A percentile compares a stretch with the other conserved stretches of the same genome.
These are phyloP conservation scores for Ophidiomyces ophidiicola DNA, from an alignment of 2,329 filamentous ascomycete species.

Conservation along the genomic window DNA sequence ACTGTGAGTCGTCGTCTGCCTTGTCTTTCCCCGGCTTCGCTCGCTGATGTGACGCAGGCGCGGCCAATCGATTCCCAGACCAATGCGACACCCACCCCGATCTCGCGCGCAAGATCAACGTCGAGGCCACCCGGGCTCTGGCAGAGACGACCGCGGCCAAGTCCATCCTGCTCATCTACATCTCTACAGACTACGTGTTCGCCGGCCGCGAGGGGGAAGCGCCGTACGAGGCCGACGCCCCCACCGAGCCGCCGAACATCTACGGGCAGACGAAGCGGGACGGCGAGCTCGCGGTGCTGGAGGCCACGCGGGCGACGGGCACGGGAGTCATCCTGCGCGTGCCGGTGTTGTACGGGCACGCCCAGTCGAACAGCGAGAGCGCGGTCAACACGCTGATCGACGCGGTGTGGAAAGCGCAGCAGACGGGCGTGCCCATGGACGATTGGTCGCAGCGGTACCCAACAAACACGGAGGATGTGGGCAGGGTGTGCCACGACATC, in stretches of 20 bases:
- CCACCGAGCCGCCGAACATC: slow-evolving; percentile 60
- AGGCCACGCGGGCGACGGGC: slow-evolving; percentile 41
- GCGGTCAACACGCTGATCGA: slow-evolving; percentile 75
- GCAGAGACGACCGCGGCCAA: slow-evolving; percentile 53
- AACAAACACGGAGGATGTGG: slow-evolving; percentile 80
- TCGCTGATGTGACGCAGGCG: slow-evolving; percentile 42
- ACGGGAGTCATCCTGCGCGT: slow-evolving; percentile 62
- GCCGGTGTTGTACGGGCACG: slow-evolving; percentile 72
- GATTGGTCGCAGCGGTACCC: slow-evolving; percentile 76
- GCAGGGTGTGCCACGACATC: slow-evolving; percentile 62
- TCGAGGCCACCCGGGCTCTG: slow-evolving; percentile 55
- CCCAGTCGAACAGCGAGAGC: slow-evolving; percentile 59
- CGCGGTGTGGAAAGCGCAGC: slow-evolving; percentile 60
- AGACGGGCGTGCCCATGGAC: slow-evolving; percentile 57
- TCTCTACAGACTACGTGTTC: slow-evolving; percentile 67
- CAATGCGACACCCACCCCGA: slow-evolving; percentile 69
- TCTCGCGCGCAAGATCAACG: slow-evolving; percentile 61
- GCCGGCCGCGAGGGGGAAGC: slow-evolving; percentile 69
- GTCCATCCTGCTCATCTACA: slow-evolving; percentile 43
- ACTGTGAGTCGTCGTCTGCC: slow-evolving; percentile 46
- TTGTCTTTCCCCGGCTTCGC: background rate
- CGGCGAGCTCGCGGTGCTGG: slow-evolving; percentile 58
- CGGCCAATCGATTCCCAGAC: slow-evolving; percentile 79
- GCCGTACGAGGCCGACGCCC: slow-evolving; percentile 57
- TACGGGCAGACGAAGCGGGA: slow-evolving; percentile 65